Evolutionary conservation across 1,284 basidiomycete species (phyloP), one percentile per base, ranked within the genome.

Genomic region (Anthracocystis panici-leucophaei): DNA sequence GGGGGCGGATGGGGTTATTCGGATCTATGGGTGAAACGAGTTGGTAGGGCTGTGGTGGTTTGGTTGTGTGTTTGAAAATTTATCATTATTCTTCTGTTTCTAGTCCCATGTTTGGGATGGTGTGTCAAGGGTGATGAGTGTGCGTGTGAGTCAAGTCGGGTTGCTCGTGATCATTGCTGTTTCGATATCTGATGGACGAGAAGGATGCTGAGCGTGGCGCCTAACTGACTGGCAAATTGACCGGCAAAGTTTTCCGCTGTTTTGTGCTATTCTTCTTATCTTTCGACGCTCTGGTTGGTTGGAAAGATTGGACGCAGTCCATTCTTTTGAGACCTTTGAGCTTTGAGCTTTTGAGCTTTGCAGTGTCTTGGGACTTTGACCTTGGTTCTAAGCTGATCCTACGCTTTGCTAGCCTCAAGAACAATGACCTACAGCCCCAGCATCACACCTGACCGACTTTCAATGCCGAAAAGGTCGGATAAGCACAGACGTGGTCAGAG

Each of bases 1-100:
- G 7, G 95, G 95, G 20, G 94, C 94, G 9, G 95, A 98, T 86
- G 94, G 95, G n/a, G 91, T 94, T 29, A 90, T 97, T 67, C 94
- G 95, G 85, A 88, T 98, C 49, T 97, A 78, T 49, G 82, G 83
- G 16, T 81, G 60, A n/a, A n/a, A 66, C 18, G 20, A 20, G 25
- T 27, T 27, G 27, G 27, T 27, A 27, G 10, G 81, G 83, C 16
- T 81, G 59, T 63, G 21, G 29, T 14, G 11, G 25, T 33, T 33
- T 5, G 27, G 50, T 38, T 21, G 50, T 14, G n/a, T 16, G 20
- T 6, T 49, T 25, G 20, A 20, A 11, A 20, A 49, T 31, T 20
- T 20, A 33, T 49, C 44, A 20, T 42, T 25, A 27, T 46, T 25
- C 35, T 38, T 38, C 14, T 38, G 11, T 33, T 12, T 33, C 31